Evolutionary conservation across 768 basidiomycete genomes (phyloP).

Genomic region (Macrolepiota dolichaula): DNA sequence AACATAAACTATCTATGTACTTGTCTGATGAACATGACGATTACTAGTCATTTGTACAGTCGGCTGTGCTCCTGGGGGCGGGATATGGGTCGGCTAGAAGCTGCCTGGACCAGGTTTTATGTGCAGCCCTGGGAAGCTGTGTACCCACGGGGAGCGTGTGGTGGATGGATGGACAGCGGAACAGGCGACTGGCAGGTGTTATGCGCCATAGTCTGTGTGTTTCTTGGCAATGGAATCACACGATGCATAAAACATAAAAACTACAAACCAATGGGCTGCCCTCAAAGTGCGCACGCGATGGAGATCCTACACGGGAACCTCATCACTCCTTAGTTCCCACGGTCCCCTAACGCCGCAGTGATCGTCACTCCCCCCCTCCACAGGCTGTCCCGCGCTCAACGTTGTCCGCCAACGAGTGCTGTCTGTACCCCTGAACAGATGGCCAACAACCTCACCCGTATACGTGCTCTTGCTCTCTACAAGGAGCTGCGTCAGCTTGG

Average conservation of each 20-base stretch:
- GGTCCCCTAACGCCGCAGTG: neutral
- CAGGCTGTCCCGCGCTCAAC: neutral
- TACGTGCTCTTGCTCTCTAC: conserved; percentile 70
- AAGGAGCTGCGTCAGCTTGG: conserved; percentile 82
- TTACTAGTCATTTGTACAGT: no score
- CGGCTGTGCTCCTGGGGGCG: no score
- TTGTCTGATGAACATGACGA: neutral
- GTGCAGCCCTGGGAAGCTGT: no score
- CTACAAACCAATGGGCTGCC: neutral
- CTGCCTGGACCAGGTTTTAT: no score
- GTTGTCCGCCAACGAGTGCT: conserved; percentile 6
- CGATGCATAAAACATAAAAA: neutral
- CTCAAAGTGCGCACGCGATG: conserved; percentile 3
- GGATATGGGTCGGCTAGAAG: no score
- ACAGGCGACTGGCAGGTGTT: neutral
- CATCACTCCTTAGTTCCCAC: neutral
- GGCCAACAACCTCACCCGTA: conserved; percentile 49
- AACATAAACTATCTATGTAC: no score
- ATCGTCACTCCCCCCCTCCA: neutral
- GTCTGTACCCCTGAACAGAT: conserved; percentile 26
- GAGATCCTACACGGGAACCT: neutral
- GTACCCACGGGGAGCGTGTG: no score
- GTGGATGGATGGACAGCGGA: neutral
- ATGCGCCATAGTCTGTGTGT: neutral
- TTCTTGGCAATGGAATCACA: neutral